phyloP scores from a whole-genome alignment of 179 eudicot species.

The Carnegiea gigantea region DNA sequence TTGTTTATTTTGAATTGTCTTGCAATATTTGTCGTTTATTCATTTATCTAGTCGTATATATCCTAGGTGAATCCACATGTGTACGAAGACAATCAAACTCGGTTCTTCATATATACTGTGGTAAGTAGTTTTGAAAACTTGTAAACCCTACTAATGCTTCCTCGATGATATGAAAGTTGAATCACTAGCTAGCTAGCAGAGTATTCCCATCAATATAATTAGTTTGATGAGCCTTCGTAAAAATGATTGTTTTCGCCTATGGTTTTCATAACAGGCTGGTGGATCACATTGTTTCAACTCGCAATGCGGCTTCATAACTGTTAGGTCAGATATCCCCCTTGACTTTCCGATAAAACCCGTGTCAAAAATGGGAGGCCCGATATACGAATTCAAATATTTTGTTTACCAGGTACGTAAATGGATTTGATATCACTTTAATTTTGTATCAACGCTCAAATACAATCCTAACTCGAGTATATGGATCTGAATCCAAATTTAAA shows the following conservation, averaged over 20 bases:
- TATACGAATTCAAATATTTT: background rate
- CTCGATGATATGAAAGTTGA: no score
- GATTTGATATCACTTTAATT: background rate
- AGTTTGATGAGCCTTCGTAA: no score
- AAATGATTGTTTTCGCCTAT: no score
- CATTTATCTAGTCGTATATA: background rate
- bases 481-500: background rate
- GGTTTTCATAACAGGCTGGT: slow-evolving; percentile 9
- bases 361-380: slow-evolving; percentile 7
- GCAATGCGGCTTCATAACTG: slow-evolving; percentile 23
- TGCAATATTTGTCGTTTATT: background rate
- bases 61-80: slow-evolving; percentile 28
- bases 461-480: background rate
- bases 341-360: slow-evolving; percentile 2
- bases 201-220: no score
- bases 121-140: slow-evolving; percentile 13
- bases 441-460: background rate
- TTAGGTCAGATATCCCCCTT: slow-evolving; percentile 22
- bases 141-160: background rate
- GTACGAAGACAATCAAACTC: slow-evolving; percentile 24
- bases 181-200: no score
- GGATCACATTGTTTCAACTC: slow-evolving; percentile 21
- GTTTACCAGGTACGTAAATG: slow-evolving; percentile 20
- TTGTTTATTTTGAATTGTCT: background rate
- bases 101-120: slow-evolving; percentile 24